A percentile compares a stretch with the other conserved stretches of the same genome.
Conservation (phyloP, 495 filamentous ascomycete genomes). For the Hyaloscypha variabilis region DNA sequence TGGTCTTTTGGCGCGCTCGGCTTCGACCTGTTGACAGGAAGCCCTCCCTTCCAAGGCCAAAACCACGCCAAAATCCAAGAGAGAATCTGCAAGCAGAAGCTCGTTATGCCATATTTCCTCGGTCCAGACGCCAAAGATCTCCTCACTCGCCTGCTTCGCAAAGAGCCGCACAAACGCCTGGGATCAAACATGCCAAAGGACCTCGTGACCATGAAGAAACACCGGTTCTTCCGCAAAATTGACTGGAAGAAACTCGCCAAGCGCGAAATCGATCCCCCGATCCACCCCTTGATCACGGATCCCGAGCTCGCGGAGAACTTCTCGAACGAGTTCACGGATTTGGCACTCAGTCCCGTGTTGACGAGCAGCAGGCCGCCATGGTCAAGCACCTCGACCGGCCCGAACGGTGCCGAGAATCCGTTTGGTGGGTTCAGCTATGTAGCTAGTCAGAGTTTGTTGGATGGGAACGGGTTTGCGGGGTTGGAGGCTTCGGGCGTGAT, state of each 20-base stretch:
- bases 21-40: slow-evolving; percentile 88
- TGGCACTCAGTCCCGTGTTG: slow-evolving; percentile 76
- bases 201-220: slow-evolving; percentile 80
- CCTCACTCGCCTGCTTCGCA: slow-evolving; percentile 82
- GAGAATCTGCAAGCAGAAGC: slow-evolving; percentile 90
- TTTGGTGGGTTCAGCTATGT: slow-evolving; percentile 98
- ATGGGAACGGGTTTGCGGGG: slow-evolving; percentile 45
- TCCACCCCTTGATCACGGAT: slow-evolving; percentile 89
- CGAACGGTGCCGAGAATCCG: slow-evolving; percentile 58
- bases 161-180: slow-evolving; percentile 86
- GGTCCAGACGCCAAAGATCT: slow-evolving; percentile 90
- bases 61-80: slow-evolving; percentile 92
- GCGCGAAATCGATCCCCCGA: slow-evolving; percentile 81
- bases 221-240: slow-evolving; percentile 95
- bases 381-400: slow-evolving; percentile 30
- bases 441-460: slow-evolving; percentile 83
- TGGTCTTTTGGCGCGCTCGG: slow-evolving; percentile 95
- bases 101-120: slow-evolving; percentile 84
- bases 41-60: slow-evolving; percentile 84
- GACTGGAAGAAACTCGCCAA: slow-evolving; percentile 84
- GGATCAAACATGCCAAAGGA: slow-evolving; percentile 90
- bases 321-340: slow-evolving; percentile 78
- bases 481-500: slow-evolving; percentile 6
- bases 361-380: slow-evolving; percentile 39
- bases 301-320: slow-evolving; percentile 97